Conservation (phyloP, 2,329 filamentous ascomycete genomes). For the Colletotrichum orbiculare region DNA sequence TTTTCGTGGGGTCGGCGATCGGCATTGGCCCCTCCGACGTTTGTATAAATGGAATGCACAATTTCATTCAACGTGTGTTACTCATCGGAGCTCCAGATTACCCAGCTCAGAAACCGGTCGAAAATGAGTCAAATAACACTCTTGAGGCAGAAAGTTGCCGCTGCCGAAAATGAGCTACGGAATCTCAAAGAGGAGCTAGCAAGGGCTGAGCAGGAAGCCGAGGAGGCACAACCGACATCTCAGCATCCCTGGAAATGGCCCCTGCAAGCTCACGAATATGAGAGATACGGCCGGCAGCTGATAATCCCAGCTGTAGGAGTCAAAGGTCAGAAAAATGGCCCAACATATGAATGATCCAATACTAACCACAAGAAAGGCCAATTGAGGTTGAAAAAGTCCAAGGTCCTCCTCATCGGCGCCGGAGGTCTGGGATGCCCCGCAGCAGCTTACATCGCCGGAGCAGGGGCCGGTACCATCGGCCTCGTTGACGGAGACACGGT, state of each 20-base stretch:
- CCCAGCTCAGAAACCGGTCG: background rate
- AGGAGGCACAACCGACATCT: constrained; percentile 24
- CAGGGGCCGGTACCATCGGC: constrained; percentile 85
- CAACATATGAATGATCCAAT: background rate
- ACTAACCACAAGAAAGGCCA: constrained; percentile 67
- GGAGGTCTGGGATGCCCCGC: constrained; percentile 94
- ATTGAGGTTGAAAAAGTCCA: constrained; percentile 74
- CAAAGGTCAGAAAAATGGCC: constrained; percentile 61
- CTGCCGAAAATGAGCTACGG: constrained; percentile 60
- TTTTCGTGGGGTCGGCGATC: constrained; percentile 28
- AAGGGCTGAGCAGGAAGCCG: constrained; percentile 48
- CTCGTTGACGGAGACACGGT: constrained; percentile 90
- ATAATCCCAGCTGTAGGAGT: constrained; percentile 86
- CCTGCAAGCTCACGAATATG: constrained; percentile 78
- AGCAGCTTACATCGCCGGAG: constrained; percentile 90
- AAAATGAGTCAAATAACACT: constrained; percentile 53
- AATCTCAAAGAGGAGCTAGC: constrained; percentile 58
- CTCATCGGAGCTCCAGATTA: constrained; percentile 10
- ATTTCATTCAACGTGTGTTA: background rate
- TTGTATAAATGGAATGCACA: background rate
- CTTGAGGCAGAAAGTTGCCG: constrained; percentile 59
- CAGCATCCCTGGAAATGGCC: constrained; percentile 69
- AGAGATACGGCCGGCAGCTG: constrained; percentile 89
- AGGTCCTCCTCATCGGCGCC: constrained; percentile 84
- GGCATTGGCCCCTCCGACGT: constrained; percentile 24